A percentile compares a stretch with the other conserved stretches of the same genome.
These are phyloP conservation scores for Annulohypoxylon moriforme DNA, from an alignment of 495 filamentous ascomycete species.

Conservation along the genomic window DNA sequence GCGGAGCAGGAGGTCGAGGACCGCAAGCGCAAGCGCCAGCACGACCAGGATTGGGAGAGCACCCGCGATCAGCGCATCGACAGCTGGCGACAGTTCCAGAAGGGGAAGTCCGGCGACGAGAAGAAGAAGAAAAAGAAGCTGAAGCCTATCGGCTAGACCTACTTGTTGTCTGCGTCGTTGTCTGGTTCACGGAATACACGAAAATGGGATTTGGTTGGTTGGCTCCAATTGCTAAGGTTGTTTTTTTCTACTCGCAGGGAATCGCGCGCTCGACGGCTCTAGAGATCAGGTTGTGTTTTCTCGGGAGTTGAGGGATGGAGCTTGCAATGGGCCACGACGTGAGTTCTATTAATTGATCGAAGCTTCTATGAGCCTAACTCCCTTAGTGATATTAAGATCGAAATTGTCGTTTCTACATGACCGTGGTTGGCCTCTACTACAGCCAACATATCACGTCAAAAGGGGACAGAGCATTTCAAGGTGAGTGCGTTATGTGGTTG, in stretches of 20 bases:
- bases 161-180: background rate
- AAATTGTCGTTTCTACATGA: conserved; percentile 11
- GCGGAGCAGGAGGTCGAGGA: conserved; percentile 87
- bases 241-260: conserved; percentile 3
- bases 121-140: conserved; percentile 97
- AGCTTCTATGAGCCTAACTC: conserved; percentile 49
- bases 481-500: conserved; percentile 33
- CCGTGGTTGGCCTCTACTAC: background rate
- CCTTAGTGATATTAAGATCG: conserved; percentile 46
- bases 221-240: background rate
- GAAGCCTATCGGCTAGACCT: conserved; percentile 60
- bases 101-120: conserved; percentile 67
- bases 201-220: conserved; percentile 10
- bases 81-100: conserved; percentile 94
- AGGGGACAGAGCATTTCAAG: conserved; percentile 5
- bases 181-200: background rate
- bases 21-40: conserved; percentile 91
- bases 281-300: background rate
- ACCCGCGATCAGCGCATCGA: conserved; percentile 90
- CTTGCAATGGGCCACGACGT: conserved; percentile 39
- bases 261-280: conserved; percentile 17
- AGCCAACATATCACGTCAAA: background rate
- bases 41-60: conserved; percentile 93
- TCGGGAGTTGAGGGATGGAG: conserved; percentile 13
- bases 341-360: conserved; percentile 52